These are phyloP conservation scores for Pestalotiopsis sp. DNA, from an alignment of 2,329 filamentous ascomycete genomes.

Conservation along the genomic window DNA sequence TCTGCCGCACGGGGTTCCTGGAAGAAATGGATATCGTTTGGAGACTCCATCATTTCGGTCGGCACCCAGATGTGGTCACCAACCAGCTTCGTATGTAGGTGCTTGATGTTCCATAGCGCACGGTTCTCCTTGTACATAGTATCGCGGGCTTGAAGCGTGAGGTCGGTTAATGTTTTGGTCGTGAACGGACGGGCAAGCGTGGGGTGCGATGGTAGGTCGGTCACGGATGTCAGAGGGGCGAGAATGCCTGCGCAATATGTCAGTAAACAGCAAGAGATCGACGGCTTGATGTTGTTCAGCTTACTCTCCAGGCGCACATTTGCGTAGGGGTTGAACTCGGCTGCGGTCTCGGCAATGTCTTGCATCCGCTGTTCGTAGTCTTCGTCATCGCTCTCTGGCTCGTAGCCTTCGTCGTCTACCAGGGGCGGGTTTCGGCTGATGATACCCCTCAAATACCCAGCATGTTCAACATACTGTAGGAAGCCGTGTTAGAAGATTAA, in stretches of 20 bases:
- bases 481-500: conserved; percentile 1
- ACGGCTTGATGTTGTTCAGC: conserved; percentile 27
- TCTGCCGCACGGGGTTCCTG: conserved; percentile 41
- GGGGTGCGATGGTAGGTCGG: conserved; percentile 74
- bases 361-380: conserved; percentile 67
- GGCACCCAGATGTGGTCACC: conserved; percentile 74
- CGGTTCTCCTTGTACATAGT: conserved; percentile 76
- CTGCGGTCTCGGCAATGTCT: conserved; percentile 62
- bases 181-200: conserved; percentile 75
- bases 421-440: conserved; percentile 73
- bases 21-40: conserved; percentile 58
- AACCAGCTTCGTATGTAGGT: conserved; percentile 70
- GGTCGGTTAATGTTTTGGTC: conserved; percentile 70
- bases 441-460: conserved; percentile 71
- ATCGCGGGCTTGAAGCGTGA: conserved; percentile 68
- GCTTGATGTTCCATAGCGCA: conserved; percentile 73
- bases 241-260: conserved; percentile 58
- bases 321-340: conserved; percentile 74
- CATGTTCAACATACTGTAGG: conserved; percentile 69
- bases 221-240: conserved; percentile 73
- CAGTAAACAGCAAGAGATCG: not conserved
- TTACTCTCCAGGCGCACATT: conserved; percentile 71
- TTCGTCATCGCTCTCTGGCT: conserved; percentile 73
- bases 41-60: conserved; percentile 58
- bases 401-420: conserved; percentile 77